Evolutionary conservation across 2,329 filamentous ascomycete species (phyloP), one percentile per base, ranked within the genome.

Genomic region (Dothidotthia symphoricarpi): DNA sequence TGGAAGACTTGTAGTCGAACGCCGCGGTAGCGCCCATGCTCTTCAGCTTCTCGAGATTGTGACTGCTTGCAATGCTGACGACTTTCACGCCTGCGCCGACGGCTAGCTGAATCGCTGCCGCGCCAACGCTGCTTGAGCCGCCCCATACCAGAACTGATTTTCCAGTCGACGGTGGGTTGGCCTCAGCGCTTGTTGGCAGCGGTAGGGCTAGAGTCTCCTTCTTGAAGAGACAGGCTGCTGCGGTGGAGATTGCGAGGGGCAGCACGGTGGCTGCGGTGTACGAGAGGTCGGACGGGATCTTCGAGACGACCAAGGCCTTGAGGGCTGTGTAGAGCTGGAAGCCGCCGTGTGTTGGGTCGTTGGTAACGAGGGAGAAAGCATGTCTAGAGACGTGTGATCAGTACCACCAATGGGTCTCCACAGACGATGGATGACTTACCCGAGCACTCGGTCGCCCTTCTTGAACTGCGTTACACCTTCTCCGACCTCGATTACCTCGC

Each of bases 91-190:
- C 70, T 10, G 68, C 51, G 0, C 63, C 66, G 0, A 52, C 60
- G 0, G 69, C 70, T 4, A 74, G 51, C 39, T 75, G 72, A 28
- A 75, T 69, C 0, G 69, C 70, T 3, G 55, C 62, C 17, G 72
- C 69, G 15, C 74, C 59, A 11, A 75, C 56, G 24, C 55, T 60
- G 43, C 53, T 55, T 3, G 72, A 68, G 0, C 75, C 77, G n/a
- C 76, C 76, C 72, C 74, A 79, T 11, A 78, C 55, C 4, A 78
- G 48, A 10, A 73, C 54, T 4, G 64, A 65, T 52, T 71, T 71
- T 19, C 44, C 46, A 2, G 39, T 47, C 28, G 59, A 57, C 16
- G 61, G 51, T 6, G 61, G 43, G 30, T 51, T 54, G 10, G 63
- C 46, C 8, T 63, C 60, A 2, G 68, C 66, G 31, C 19, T 47